Conservation (phyloP, 2,329 filamentous ascomycete species). For the Penicillium sp. region DNA sequence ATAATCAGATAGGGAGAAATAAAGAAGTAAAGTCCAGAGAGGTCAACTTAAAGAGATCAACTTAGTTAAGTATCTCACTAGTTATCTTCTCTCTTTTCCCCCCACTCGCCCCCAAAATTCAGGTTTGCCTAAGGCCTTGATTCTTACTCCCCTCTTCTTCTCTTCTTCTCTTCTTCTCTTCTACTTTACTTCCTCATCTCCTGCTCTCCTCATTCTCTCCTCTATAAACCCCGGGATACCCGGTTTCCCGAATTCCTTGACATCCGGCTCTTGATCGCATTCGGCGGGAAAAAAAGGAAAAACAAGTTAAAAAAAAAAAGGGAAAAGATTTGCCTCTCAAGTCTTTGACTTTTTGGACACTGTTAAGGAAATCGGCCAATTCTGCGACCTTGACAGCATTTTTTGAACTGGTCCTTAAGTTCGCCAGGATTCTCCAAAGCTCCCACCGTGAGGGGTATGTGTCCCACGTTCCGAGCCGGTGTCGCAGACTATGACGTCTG, state of each 20-base stretch:
- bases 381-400: not conserved
- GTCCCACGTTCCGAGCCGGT: constrained; percentile 26
- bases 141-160: constrained; percentile 13
- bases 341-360: constrained; percentile 12
- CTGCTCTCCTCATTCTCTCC: not conserved
- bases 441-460: constrained; percentile 32
- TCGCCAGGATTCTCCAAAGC: constrained; percentile 1
- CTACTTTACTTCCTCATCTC: not conserved
- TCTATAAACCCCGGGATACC: not conserved
- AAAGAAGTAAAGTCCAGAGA: not conserved
- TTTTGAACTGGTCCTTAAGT: not conserved
- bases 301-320: constrained; percentile 23
- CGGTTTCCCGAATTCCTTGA: not conserved
- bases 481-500: constrained; percentile 38
- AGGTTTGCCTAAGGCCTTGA: constrained; percentile 21
- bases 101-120: constrained; percentile 8
- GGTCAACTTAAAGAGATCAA: too few species aligned
- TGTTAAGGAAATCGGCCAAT: not conserved
- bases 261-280: constrained; percentile 15
- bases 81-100: not conserved
- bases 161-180: constrained; percentile 10
- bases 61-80: not conserved
- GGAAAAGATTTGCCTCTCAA: constrained; percentile 32
- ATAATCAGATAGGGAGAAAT: not conserved
- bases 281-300: constrained; percentile 17